phyloP scores from a whole-genome alignment of 2,329 filamentous ascomycete species.

The Diplodia mutila region DNA sequence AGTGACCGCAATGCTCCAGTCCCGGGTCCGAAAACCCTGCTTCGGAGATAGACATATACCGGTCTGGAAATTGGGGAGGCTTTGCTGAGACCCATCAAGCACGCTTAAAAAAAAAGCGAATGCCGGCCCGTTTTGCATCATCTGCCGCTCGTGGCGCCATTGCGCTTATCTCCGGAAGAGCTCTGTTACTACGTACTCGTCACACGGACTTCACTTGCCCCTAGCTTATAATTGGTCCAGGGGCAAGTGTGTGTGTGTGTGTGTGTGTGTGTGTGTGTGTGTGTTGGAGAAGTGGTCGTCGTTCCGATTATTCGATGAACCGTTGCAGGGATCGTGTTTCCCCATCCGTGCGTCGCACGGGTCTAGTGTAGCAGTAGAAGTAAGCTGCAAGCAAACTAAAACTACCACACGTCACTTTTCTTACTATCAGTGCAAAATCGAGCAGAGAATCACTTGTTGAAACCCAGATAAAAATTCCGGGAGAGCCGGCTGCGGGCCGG shows the following conservation, averaged over 20 bases:
- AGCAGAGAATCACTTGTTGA: background rate
- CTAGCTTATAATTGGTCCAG: too few species aligned
- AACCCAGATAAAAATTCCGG: background rate
- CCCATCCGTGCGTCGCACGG: background rate
- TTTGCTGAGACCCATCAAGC: background rate
- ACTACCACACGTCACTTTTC: background rate
- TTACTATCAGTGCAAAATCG: background rate
- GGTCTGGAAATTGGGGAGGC: too few species aligned
- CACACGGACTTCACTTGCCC: too few species aligned
- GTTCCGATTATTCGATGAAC: background rate
- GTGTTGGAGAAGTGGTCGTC: too few species aligned
- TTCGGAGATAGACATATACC: background rate
- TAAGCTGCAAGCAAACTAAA: background rate
- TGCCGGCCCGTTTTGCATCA: slow-evolving; percentile 2
- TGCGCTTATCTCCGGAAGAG: too few species aligned
- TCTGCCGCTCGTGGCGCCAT: slow-evolving; percentile 1
- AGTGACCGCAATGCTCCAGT: background rate
- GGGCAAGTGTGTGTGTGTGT: too few species aligned
- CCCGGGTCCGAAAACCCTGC: background rate
- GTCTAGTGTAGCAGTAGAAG: background rate
- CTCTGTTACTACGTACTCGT: too few species aligned
- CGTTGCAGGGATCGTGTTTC: background rate
- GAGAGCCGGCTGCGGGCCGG: background rate
- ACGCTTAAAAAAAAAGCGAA: too few species aligned
- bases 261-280: too few species aligned